Conservation (phyloP, 108 stramenopile genomes). For the Skeletonema costatum region DNA sequence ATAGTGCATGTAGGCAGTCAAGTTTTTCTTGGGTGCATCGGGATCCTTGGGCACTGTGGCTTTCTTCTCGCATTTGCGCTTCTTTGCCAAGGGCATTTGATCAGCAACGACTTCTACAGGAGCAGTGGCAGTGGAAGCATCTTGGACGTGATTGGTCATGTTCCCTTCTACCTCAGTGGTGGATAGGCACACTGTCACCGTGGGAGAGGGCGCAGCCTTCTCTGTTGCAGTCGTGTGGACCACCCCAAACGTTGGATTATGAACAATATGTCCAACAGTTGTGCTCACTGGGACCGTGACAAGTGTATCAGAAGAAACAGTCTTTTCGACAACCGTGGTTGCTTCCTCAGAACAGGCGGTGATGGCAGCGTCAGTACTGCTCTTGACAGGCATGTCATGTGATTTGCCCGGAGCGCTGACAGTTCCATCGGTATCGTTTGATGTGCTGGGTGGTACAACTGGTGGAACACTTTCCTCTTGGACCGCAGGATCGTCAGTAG, state of each 20-base stretch:
- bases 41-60: constrained; percentile 46
- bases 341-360: background rate
- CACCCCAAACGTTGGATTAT: background rate
- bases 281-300: background rate
- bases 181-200: background rate
- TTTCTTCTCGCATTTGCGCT: constrained; percentile 10
- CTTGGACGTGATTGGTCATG: background rate
- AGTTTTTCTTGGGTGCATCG: constrained; percentile 76
- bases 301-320: background rate
- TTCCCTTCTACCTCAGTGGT: background rate
- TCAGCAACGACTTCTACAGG: background rate
- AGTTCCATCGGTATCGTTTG: no score
- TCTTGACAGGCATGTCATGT: no score
- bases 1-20: constrained; percentile 79
- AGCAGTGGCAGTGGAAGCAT: background rate
- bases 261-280: background rate
- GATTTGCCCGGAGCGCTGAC: no score
- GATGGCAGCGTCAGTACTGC: no score
- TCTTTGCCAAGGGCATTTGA: background rate
- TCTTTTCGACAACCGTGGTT: background rate
- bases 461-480: no score
- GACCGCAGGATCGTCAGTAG: no score
- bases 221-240: background rate
- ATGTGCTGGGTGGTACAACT: no score
- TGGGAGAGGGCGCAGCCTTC: background rate